A percentile compares a stretch with the other conserved stretches of the same genome.
These are phyloP conservation scores for Prunus yedoensis DNA, from an alignment of 331 rosid species.

Conservation along the genomic window DNA sequence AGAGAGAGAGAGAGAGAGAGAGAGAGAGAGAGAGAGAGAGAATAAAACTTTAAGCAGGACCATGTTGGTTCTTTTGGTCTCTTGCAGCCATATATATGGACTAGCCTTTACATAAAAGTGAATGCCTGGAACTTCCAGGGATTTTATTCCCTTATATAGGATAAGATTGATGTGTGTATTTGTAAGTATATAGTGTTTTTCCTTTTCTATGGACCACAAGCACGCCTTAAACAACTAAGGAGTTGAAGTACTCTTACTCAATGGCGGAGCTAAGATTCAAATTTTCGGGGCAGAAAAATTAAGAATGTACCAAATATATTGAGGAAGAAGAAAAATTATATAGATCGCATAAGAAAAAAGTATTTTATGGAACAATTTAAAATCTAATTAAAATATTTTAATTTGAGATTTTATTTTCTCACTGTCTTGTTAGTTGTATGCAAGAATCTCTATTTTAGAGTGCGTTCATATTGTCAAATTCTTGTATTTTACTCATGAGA, in stretches of 20 bases:
- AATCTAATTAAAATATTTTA: no score
- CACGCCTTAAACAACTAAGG: neutral
- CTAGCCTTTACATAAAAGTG: slow-evolving; percentile 50
- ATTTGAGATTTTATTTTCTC: no score
- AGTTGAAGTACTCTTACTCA: neutral
- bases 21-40: slow-evolving; percentile 8
- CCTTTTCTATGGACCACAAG: neutral
- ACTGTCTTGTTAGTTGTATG: no score
- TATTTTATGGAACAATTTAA: no score
- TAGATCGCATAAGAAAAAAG: no score
- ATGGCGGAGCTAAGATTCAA: no score
- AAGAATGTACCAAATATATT: no score
- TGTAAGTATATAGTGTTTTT: neutral
- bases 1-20: neutral
- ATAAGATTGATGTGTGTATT: slow-evolving; percentile 4
- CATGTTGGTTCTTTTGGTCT: slow-evolving; percentile 65
- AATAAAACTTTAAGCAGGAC: slow-evolving; percentile 34
- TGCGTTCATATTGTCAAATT: no score
- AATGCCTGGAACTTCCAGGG: slow-evolving; percentile 29
- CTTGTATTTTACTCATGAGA: neutral
- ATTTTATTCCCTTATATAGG: slow-evolving; percentile 29
- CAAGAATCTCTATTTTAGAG: no score
- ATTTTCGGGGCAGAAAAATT: no score
- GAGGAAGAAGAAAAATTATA: no score
- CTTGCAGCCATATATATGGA: slow-evolving; percentile 32